Conservation (phyloP, 2,329 filamentous ascomycete genomes). For the Sclerotinia trifoliorum region DNA sequence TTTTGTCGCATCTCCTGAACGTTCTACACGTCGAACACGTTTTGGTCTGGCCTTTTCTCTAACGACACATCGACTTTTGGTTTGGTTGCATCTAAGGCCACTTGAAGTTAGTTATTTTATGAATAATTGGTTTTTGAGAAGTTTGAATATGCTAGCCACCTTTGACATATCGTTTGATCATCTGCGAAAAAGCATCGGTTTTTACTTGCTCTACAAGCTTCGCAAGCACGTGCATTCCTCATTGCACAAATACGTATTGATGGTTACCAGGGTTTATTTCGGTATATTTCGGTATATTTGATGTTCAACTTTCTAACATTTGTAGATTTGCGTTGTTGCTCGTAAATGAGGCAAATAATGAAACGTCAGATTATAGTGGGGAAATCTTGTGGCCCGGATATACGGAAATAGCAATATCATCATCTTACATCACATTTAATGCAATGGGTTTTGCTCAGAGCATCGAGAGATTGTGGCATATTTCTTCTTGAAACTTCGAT, state of each 20-base stretch:
- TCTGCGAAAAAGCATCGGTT: slow-evolving; percentile 34
- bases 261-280: not conserved
- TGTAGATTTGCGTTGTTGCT: not conserved
- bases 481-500: not conserved
- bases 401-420: slow-evolving; percentile 4
- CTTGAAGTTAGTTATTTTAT: not conserved
- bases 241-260: slow-evolving; percentile 15
- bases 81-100: slow-evolving; percentile 31
- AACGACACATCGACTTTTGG: slow-evolving; percentile 33
- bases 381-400: slow-evolving; percentile 13
- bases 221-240: slow-evolving; percentile 39
- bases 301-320: not conserved
- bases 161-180: slow-evolving; percentile 31
- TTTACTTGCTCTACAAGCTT: slow-evolving; percentile 37
- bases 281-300: not conserved
- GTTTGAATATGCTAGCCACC: not conserved
- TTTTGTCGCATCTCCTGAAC: not conserved
- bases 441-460: not conserved
- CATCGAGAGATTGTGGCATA: not conserved
- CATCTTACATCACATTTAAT: not conserved
- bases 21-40: slow-evolving; percentile 29
- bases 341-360: slow-evolving; percentile 10
- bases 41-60: slow-evolving; percentile 36
- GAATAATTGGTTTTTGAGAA: no score
- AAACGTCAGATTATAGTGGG: not conserved